Evolutionary conservation across 148 eudicot species (phyloP).

Genomic region (Cornus florida): DNA sequence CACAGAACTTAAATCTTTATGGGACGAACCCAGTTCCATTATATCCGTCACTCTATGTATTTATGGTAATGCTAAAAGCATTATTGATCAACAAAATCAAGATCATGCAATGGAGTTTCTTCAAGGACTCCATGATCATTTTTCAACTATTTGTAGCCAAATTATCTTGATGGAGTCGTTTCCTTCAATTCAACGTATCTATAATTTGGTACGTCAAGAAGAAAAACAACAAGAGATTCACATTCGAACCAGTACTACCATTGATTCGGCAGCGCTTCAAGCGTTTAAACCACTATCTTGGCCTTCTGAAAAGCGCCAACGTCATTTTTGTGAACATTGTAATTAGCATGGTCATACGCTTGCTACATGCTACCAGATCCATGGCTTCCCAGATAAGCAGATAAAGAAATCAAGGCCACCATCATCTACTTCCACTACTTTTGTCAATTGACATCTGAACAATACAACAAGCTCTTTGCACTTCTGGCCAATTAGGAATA

Average conservation of each 20-base stretch:
- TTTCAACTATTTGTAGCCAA: too few species aligned
- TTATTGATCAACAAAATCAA: too few species aligned
- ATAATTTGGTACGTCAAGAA: conserved; percentile 9
- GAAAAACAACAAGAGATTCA: conserved; percentile 12
- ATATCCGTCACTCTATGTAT: background rate
- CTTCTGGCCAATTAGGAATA: too few species aligned
- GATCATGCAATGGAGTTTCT: too few species aligned
- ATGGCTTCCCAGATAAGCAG: too few species aligned
- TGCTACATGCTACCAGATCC: too few species aligned
- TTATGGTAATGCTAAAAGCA: background rate
- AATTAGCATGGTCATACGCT: conserved; percentile 11
- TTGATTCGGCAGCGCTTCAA: conserved; percentile 2
- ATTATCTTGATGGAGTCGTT: too few species aligned
- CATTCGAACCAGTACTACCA: background rate
- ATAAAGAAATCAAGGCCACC: too few species aligned
- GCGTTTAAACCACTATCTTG: background rate
- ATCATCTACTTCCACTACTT: too few species aligned
- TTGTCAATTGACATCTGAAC: too few species aligned
- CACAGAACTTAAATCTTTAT: background rate
- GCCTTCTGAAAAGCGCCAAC: conserved; percentile 5
- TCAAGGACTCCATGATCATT: too few species aligned
- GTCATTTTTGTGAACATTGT: conserved; percentile 13
- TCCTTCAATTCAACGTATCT: conserved; percentile 4
- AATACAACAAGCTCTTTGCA: too few species aligned
- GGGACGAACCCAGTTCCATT: conserved; percentile 10